A percentile compares a stretch with the other conserved stretches of the same genome.
Conservation (phyloP, 2,329 filamentous ascomycete genomes). For the Xylaria sp. region DNA sequence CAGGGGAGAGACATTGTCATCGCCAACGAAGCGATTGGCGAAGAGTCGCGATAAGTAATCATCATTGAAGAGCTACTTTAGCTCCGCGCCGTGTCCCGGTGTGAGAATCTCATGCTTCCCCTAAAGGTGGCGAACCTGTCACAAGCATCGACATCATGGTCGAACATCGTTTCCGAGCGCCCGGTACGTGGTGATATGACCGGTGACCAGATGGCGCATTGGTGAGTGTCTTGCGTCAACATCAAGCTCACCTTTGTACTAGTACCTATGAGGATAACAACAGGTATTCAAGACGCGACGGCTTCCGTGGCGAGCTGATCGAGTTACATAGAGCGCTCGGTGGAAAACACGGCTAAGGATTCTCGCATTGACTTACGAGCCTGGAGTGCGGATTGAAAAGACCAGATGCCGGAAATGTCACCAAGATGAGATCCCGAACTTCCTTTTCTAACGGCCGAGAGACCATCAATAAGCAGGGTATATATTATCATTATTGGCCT, state of each 20-base stretch:
- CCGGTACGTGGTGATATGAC: conserved; percentile 9
- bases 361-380: not conserved
- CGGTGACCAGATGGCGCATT: not conserved
- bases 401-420: conserved; percentile 3
- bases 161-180: conserved; percentile 5
- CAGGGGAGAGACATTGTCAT: not conserved
- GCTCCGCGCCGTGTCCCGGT: conserved; percentile 2
- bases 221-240: not conserved
- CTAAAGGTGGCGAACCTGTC: not conserved
- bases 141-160: not conserved
- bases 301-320: not conserved
- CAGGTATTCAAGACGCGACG: not conserved
- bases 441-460: conserved; percentile 3
- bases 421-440: conserved; percentile 6
- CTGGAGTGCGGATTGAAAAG: not conserved
- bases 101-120: conserved; percentile 1
- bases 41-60: not conserved
- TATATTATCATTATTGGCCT: not conserved
- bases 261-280: not conserved
- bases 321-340: not conserved
- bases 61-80: not conserved
- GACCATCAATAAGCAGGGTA: conserved; percentile 3
- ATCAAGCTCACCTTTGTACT: not conserved
- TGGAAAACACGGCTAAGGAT: not conserved
- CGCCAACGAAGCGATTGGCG: not conserved